phyloP scores from a whole-genome alignment of 2,329 filamentous ascomycete genomes.

The Diaporthe sp. region DNA sequence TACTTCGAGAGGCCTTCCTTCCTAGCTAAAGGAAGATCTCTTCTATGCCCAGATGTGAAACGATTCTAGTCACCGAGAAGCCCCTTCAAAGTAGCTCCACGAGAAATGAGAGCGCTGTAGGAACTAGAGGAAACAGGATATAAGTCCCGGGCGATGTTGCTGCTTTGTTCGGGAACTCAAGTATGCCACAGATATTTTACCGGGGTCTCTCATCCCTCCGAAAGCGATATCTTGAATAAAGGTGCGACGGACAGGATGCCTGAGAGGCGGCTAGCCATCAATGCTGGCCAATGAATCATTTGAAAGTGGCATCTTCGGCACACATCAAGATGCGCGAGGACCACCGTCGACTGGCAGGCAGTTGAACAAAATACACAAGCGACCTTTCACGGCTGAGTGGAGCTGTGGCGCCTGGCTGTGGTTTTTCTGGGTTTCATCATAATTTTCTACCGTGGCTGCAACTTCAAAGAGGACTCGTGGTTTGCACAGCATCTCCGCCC shows the following conservation, averaged over 20 bases:
- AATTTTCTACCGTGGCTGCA: neutral
- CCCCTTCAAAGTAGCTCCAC: neutral
- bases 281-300: no score
- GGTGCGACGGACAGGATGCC: no score
- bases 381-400: no score
- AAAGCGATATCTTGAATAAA: neutral
- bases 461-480: neutral
- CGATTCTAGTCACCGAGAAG: neutral
- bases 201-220: neutral
- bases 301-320: neutral
- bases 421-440: neutral
- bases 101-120: neutral
- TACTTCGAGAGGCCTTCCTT: neutral
- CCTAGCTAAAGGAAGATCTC: neutral
- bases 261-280: neutral
- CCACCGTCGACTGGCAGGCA: neutral
- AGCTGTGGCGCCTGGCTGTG: neutral
- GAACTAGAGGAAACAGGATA: no score
- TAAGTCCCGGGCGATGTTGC: neutral
- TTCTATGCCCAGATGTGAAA: neutral
- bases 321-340: neutral
- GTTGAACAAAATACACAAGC: no score
- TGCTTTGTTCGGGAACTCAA: neutral
- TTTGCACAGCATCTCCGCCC: neutral
- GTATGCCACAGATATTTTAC: neutral